Conservation (phyloP, 2,329 filamentous ascomycete genomes). For the Teratosphaeria epicoccoides region DNA sequence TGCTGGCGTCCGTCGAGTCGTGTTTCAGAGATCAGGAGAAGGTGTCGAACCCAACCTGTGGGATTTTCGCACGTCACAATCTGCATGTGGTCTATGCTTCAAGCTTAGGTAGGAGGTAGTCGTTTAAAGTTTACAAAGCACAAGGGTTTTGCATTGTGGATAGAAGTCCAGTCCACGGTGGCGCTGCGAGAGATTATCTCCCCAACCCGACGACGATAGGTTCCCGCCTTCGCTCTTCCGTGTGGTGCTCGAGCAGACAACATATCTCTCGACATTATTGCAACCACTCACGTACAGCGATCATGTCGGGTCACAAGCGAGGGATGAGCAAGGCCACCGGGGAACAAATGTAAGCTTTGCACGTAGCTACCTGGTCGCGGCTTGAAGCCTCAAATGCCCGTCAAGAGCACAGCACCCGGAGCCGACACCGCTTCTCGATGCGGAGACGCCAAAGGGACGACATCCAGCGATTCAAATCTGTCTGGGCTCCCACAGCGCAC, state of each 20-base stretch:
- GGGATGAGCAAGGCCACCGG: conserved; percentile 25
- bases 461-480: neutral
- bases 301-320: conserved; percentile 15
- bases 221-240: neutral
- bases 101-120: neutral
- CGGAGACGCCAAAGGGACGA: neutral
- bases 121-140: neutral
- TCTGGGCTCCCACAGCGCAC: neutral
- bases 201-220: neutral
- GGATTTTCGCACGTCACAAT: too few species aligned
- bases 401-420: neutral
- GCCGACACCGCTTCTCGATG: neutral
- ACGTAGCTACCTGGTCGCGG: neutral
- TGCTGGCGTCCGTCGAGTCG: neutral
- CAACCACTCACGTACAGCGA: neutral
- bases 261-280: neutral
- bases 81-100: neutral
- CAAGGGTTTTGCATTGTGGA: too few species aligned
- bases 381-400: neutral
- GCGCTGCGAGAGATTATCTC: neutral
- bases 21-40: too few species aligned
- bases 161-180: too few species aligned
- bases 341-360: conserved; percentile 21
- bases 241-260: neutral
- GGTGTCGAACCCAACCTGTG: too few species aligned